Evolutionary conservation across 192 early-diverging fungal genomes (phyloP).

Genomic region (Podochytrium sp.): DNA sequence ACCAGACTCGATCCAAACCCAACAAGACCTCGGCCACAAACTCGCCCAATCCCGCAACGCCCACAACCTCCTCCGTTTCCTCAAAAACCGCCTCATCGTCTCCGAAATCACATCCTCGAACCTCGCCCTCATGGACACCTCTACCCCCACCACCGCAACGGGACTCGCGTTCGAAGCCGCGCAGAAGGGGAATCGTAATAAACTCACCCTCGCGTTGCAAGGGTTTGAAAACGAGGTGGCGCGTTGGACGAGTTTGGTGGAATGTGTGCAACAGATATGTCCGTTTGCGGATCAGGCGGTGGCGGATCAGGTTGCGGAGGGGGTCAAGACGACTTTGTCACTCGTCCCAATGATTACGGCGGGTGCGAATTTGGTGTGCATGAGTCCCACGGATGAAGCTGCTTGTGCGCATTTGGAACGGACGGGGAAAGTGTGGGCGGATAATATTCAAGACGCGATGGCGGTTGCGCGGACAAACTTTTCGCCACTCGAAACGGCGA

Average conservation of each 20-base stretch:
- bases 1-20: slow-evolving; percentile 6
- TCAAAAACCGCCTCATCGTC: slow-evolving; percentile 34
- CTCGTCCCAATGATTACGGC: slow-evolving; percentile 20
- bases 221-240: slow-evolving; percentile 29
- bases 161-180: slow-evolving; percentile 29
- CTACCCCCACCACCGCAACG: slow-evolving; percentile 6
- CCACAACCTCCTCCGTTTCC: slow-evolving; percentile 34
- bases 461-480: slow-evolving; percentile 20
- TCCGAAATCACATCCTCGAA: slow-evolving; percentile 22
- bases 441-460: slow-evolving; percentile 36
- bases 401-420: slow-evolving; percentile 32
- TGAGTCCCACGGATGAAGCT: slow-evolving; percentile 26
- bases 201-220: slow-evolving; percentile 14
- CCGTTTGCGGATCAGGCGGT: slow-evolving; percentile 3
- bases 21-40: slow-evolving; percentile 17
- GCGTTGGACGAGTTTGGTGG: slow-evolving; percentile 14
- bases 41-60: slow-evolving; percentile 12
- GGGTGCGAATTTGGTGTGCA: slow-evolving; percentile 24
- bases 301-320: slow-evolving; percentile 28
- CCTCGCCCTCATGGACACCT: slow-evolving; percentile 17
- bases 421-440: slow-evolving; percentile 38
- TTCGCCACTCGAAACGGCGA: slow-evolving; percentile 11
- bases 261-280: slow-evolving; percentile 28
- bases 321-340: slow-evolving; percentile 12
- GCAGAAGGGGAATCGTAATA: slow-evolving; percentile 13